Evolutionary conservation across 2,329 filamentous ascomycete species (phyloP).

Genomic region (Pyrenochaeta sp.): DNA sequence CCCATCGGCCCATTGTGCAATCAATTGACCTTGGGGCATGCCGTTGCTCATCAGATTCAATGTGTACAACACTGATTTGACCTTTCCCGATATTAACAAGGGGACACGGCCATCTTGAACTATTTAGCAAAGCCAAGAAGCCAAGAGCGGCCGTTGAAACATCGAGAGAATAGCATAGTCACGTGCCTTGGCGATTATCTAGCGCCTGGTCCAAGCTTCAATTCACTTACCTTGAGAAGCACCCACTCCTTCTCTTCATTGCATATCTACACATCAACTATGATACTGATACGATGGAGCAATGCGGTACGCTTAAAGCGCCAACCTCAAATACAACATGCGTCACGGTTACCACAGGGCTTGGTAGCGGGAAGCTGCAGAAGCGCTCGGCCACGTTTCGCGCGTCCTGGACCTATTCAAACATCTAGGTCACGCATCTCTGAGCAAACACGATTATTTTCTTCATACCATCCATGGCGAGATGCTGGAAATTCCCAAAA

Average conservation of each 20-base stretch:
- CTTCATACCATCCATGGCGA: not conserved
- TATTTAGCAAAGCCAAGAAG: no score
- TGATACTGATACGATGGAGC: slow-evolving; percentile 19
- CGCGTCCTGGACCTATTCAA: slow-evolving; percentile 14
- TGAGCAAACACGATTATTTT: slow-evolving; percentile 2
- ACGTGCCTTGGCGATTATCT: no score
- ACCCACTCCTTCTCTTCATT: not conserved
- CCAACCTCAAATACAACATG: slow-evolving; percentile 1
- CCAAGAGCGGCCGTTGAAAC: no score
- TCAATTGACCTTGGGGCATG: no score
- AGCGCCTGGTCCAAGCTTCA: slow-evolving; percentile 1
- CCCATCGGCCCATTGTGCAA: no score
- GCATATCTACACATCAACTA: slow-evolving; percentile 10
- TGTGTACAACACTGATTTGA: no score
- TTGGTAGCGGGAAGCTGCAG: slow-evolving; percentile 11
- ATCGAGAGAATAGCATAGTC: no score
- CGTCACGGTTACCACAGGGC: slow-evolving; percentile 5
- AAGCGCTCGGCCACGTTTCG: slow-evolving; percentile 18
- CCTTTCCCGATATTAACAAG: no score
- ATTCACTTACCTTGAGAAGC: not conserved
- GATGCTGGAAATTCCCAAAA: not conserved
- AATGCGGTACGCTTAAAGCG: slow-evolving; percentile 8
- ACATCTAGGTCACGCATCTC: slow-evolving; percentile 25
- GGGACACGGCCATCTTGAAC: no score
- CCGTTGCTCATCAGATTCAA: no score